Conservation (phyloP, 495 filamentous ascomycete species). For the Podospora anserina region DNA sequence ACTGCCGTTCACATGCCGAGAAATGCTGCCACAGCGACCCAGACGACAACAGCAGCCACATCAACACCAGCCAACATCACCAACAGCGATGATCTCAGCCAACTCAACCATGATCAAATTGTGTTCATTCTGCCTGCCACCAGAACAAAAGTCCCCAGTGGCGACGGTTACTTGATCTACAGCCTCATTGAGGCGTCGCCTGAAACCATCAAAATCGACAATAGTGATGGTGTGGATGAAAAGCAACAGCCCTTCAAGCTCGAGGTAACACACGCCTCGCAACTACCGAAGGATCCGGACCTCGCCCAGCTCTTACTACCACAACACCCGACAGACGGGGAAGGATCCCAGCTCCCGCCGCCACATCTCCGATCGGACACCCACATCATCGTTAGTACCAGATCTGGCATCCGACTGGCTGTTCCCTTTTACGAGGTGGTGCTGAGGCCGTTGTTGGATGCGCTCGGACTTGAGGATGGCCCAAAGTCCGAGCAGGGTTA, state of each 20-base stretch:
- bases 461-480: slow-evolving; percentile 10
- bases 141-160: neutral
- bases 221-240: neutral
- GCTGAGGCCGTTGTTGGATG: slow-evolving; percentile 56
- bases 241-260: slow-evolving; percentile 31
- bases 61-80: neutral
- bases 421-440: slow-evolving; percentile 52
- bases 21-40: neutral
- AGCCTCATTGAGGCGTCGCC: slow-evolving; percentile 31
- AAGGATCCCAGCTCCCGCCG: slow-evolving; percentile 12
- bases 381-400: slow-evolving; percentile 69
- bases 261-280: slow-evolving; percentile 15
- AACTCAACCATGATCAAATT: slow-evolving; percentile 35
- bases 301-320: neutral
- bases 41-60: neutral
- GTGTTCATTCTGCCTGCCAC: slow-evolving; percentile 29
- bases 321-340: neutral
- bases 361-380: slow-evolving; percentile 40
- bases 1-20: slow-evolving; percentile 7
- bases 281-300: slow-evolving; percentile 29
- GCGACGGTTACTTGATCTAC: slow-evolving; percentile 33
- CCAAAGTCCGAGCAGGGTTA: slow-evolving; percentile 18
- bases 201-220: neutral
- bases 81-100: neutral
- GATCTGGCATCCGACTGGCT: slow-evolving; percentile 66